These are phyloP conservation scores for Draba incana DNA, from an alignment of 345 rosid species.

Conservation along the genomic window DNA sequence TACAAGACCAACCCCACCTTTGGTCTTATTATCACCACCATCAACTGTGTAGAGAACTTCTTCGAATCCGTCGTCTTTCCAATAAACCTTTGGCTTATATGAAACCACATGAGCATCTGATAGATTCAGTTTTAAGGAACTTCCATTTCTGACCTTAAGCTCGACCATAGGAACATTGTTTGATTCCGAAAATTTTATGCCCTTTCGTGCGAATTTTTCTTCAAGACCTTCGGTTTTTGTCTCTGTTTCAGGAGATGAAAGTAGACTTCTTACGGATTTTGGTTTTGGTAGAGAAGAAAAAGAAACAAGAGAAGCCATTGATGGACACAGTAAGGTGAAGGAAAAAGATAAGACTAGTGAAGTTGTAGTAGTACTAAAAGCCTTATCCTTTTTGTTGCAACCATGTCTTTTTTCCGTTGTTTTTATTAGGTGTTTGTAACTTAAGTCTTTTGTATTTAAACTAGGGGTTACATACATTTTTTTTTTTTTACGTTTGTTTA, in stretches of 20 bases:
- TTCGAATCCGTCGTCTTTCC: constrained; percentile 83
- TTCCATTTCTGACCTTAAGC: constrained; percentile 78
- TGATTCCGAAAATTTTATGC: constrained; percentile 71
- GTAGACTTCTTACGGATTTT: constrained; percentile 38
- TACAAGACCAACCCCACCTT: constrained; percentile 80
- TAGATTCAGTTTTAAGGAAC: constrained; percentile 62
- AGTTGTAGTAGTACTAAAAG: constrained; percentile 16
- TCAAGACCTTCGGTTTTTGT: constrained; percentile 50
- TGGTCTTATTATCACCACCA: constrained; percentile 21
- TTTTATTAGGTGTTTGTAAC: no score
- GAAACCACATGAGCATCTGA: constrained; percentile 82
- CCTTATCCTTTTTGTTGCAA: constrained; percentile 12
- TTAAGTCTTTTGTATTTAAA: no score
- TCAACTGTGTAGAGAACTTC: constrained; percentile 77
- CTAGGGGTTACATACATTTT: not conserved
- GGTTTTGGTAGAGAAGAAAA: constrained; percentile 61
- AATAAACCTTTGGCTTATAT: constrained; percentile 78
- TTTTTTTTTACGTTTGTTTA: no score
- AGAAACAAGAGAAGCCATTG: constrained; percentile 76
- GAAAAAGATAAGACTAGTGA: constrained; percentile 29
- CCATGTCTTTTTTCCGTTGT: not conserved
- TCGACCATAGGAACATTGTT: constrained; percentile 54
- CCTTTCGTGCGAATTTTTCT: constrained; percentile 70
- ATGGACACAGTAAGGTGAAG: constrained; percentile 9
- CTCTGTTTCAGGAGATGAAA: constrained; percentile 36